Base-by-base conservation (phyloP, 192 early-diverging fungal genomes). In the Podochytrium sp. region DNA sequence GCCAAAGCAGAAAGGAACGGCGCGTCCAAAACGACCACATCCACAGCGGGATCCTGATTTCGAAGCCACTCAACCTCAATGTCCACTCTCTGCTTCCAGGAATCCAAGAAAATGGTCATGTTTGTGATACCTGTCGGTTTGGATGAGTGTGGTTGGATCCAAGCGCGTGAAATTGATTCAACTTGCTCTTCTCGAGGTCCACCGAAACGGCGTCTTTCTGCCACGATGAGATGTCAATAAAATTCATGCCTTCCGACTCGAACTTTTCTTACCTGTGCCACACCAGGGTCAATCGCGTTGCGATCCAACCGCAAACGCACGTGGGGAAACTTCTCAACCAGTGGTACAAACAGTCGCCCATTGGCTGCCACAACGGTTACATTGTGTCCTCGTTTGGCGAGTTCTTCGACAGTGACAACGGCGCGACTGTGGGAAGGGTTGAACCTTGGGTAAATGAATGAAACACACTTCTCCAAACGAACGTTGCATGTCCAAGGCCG, bases 171-270 rank as follows among this genome's bases (percentile, higher is more conserved):
- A 14, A 12, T 25, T 38, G 69, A 42, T 2, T 52, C 72, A 0
- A 53, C 66, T 77, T 73, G 14, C 76, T 80, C 61, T 51, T 69
- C 23, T 73, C 78, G 10, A 71, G 58, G 66, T 84, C 82, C 14
- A 86, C 79, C 18, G 78, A 83, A 34, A 85, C 79, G 0, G 84
- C 76, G 57, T 85, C 81, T 39, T 64, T 75, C 67, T 85, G 81
- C 3, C 37, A 20, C 20, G 75, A 76, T 25, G 32, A 27, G 37
- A 41, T 33, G 6, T 23, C 18, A 5, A 38, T 18, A 40, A 47
- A 50, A 29, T 12, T 7, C 1, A 65, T 30, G 34, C 40, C n/a
- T 29, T 61, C 18, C 0, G 12, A 38, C 6, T 12, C 53, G 53
- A n/a, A n/a, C n/a, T n/a, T n/a, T n/a, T 10, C 10, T 62, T 34